phyloP scores from a whole-genome alignment of 148 eudicot genomes.

The Cornus florida region DNA sequence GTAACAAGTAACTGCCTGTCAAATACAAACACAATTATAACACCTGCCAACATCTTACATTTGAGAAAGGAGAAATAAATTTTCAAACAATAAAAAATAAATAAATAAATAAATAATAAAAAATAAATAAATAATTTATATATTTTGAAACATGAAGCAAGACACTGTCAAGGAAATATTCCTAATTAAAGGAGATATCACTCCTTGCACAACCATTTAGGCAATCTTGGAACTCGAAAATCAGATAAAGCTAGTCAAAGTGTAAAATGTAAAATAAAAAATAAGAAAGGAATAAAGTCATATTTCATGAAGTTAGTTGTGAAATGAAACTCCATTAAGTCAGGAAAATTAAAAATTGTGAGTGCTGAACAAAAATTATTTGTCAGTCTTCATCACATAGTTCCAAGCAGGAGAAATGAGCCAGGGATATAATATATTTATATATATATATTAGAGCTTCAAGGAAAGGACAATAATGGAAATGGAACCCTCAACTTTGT shows the following conservation, averaged over 20 bases:
- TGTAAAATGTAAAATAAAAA: too few species aligned
- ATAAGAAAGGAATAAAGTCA: not conserved
- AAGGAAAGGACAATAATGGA: too few species aligned
- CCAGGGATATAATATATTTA: too few species aligned
- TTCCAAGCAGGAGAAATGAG: not conserved
- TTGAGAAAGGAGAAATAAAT: not conserved
- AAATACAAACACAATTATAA: constrained; percentile 15
- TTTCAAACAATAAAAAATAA: not conserved
- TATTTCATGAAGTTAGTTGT: not conserved
- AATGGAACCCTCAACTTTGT: too few species aligned
- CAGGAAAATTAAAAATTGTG: not conserved
- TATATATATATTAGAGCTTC: not conserved
- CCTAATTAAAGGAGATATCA: too few species aligned
- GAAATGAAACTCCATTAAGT: not conserved
- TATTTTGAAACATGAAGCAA: too few species aligned
- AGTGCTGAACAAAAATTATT: not conserved
- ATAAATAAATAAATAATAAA: too few species aligned
- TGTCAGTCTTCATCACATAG: not conserved
- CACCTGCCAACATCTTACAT: not conserved
- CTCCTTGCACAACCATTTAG: too few species aligned
- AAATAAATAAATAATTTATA: too few species aligned
- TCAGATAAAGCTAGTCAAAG: too few species aligned
- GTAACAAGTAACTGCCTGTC: constrained; percentile 84
- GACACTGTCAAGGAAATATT: too few species aligned
- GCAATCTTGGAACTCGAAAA: too few species aligned